Evolutionary conservation across 179 eudicot genomes (phyloP).

Genomic region (Heliamphora pulchella): DNA sequence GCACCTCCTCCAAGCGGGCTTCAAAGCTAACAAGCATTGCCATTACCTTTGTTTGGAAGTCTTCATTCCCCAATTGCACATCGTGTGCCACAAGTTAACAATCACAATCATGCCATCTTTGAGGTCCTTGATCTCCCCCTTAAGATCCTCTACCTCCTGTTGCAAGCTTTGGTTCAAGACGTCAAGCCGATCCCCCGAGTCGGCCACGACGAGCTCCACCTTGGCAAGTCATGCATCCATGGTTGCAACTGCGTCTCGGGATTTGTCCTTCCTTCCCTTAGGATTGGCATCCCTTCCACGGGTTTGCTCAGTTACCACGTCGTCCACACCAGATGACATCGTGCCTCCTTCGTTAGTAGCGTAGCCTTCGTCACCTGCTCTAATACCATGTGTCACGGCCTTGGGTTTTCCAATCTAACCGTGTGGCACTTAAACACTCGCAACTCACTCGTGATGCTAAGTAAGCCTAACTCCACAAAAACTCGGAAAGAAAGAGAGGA

Average conservation of each 20-base stretch:
- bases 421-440: background rate
- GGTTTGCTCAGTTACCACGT: background rate
- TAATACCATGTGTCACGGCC: background rate
- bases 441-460: background rate
- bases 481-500: no score
- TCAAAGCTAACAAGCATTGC: background rate
- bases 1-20: background rate
- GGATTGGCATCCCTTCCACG: background rate
- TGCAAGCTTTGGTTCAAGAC: background rate
- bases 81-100: background rate
- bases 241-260: background rate
- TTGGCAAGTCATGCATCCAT: background rate
- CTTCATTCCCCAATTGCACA: background rate
- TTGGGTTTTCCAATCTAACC: background rate
- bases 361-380: background rate
- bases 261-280: background rate
- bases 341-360: background rate
- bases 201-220: background rate
- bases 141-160: background rate
- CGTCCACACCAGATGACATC: background rate
- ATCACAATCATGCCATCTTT: background rate
- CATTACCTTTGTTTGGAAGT: constrained; percentile 7
- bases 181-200: background rate
- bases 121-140: background rate
- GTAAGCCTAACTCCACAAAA: no score